Base-by-base conservation (phyloP, 2,329 filamentous ascomycete species). In the Harringtonia aguacate region DNA sequence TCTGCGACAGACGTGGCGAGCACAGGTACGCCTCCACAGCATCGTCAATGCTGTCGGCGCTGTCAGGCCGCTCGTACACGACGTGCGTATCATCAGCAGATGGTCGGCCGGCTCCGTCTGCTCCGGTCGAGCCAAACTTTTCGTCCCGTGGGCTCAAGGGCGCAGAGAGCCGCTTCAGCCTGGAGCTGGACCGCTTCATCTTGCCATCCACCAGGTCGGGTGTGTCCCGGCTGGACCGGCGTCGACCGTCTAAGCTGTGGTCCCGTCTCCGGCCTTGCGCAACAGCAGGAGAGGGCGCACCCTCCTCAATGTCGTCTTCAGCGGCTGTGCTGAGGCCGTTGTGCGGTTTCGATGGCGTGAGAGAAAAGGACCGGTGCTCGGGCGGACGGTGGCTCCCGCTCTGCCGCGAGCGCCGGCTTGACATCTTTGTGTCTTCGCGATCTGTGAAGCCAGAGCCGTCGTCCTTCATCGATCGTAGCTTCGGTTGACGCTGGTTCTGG, bases 21-120 rank as follows among this genome's bases (percentile, higher is more conserved):
- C 80, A 79, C 8, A 97, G 70, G 57, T 94, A 98, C 2, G 81
- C 78, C 45, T 88, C 79, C 1, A 98, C 88, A 1, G 87, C 86
- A 55, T 89, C 77, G 52, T 95, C 89, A 35, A 97, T 78, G 1
- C 89, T 94, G 61, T 95, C 89, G 8, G 82, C 75, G 46, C 86
- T 94, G 14, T 72, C 73, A 1, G 85, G 85, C 10, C 86, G 75
- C 54, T 88, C 85, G 48, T 87, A 83, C 1, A 74, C 69, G 14
- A 74, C 62, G 15, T 54, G 51, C 3, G 49, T 48, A 24, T 53
- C 48, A 28, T 52, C 47, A 1, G 41, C 29, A 8, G 46, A 41
- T 2, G 41, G 28, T 13, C 44, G 21, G 8, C 41, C 35, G 64
- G 56, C 44, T 61, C 55, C 38, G 65, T 58, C 61, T 48, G 48